These are phyloP conservation scores for Globisporangium alternatum DNA, from an alignment of 352 stramenopile genomes.

Conservation along the genomic window DNA sequence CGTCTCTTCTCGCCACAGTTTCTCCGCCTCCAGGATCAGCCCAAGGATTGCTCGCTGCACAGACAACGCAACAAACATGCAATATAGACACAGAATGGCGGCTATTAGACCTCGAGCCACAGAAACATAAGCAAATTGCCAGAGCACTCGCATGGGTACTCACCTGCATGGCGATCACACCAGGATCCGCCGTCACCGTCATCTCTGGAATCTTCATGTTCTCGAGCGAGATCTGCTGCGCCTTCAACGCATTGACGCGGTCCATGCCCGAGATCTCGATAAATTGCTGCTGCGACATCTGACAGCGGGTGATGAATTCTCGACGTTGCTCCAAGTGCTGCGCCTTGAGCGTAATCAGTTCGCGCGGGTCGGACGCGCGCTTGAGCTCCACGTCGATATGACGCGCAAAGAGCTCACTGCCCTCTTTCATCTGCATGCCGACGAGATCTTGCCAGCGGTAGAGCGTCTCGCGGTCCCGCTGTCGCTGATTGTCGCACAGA, in stretches of 20 bases:
- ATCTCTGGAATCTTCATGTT: constrained; percentile 78
- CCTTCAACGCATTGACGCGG: constrained; percentile 49
- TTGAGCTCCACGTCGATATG: constrained; percentile 51
- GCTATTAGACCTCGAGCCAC: neutral
- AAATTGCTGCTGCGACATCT: constrained; percentile 77
- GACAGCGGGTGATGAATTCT: constrained; percentile 64
- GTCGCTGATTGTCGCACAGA: constrained; percentile 53
- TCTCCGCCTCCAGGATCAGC: constrained; percentile 70
- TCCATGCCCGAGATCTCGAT: constrained; percentile 76
- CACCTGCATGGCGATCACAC: constrained; percentile 53
- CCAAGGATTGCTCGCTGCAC: constrained; percentile 59
- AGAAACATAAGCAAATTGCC: neutral
- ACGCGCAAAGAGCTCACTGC: constrained; percentile 58
- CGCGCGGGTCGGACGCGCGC: constrained; percentile 36
- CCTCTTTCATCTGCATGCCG: constrained; percentile 82
- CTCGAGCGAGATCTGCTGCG: constrained; percentile 66
- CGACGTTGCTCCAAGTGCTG: constrained; percentile 61
- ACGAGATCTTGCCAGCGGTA: constrained; percentile 81
- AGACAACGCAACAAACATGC: constrained; percentile 12
- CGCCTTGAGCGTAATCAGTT: constrained; percentile 55
- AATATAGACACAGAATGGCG: neutral
- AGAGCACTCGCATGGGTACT: neutral
- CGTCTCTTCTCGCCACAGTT: constrained; percentile 58
- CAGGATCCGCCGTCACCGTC: constrained; percentile 44
- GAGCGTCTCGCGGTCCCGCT: constrained; percentile 64